Evolutionary conservation across 2,329 filamentous ascomycete species (phyloP), one percentile per base, ranked within the genome.

Genomic region (Stylonectria norvegica): DNA sequence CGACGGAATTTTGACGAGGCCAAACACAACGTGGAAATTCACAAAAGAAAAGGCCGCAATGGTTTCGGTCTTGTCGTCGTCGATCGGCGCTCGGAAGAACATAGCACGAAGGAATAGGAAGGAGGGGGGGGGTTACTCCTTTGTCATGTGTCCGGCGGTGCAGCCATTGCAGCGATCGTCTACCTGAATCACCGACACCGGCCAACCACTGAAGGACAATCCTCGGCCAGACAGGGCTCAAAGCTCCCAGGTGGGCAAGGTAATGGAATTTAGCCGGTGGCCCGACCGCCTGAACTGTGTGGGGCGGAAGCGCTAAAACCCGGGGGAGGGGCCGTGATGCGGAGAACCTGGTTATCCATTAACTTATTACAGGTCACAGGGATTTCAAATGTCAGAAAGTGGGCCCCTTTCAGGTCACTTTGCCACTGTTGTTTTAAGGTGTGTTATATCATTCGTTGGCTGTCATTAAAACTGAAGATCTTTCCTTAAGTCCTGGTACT

Each of bases 231-330:
- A 12, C 22, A 25, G 22, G 22, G 22, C 22, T 25, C 22, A 12
- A 25, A 12, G 8, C 15, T 30, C 27, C 8, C 27, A 10, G 27
- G 8, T 10, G 27, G 14, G 27, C 27, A 30, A 30, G n/a, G n/a
- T n/a, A n/a, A n/a, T n/a, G n/a, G n/a, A n/a, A n/a, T n/a, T 30
- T 30, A 30, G 27, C 27, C 27, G 27, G 27, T 30, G 27, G 15
- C 9, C 27, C 27, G 27, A 15, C 14, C 8, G 27, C 27, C 27
- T 30, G 27, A 30, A 30, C 27, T 6, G 27, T 30, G 27, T n/a
- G 36, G 36, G 36, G 36, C 20, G 10, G 27, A 14, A n/a, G 27
- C 36, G 28, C 27, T 23, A 33, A 33, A 38, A 38, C 28, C 25
- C 22, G 36, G 36, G 36, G 36, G 28, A 22, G 36, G 36, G 28